phyloP scores from a whole-genome alignment of 371 early-diverging fungal species.

The Mucor irregularis region DNA sequence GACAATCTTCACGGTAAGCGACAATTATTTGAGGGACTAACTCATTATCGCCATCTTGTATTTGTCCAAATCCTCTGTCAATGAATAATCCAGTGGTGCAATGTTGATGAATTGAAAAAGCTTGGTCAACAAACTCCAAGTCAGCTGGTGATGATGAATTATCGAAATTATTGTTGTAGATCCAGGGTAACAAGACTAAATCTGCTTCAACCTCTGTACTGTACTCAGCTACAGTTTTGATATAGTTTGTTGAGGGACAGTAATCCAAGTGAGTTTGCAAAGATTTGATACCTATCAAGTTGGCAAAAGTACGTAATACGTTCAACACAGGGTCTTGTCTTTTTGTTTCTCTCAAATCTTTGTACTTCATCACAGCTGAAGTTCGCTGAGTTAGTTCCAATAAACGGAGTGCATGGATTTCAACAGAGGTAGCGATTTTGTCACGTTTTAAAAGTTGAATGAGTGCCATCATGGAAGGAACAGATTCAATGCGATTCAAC shows the following conservation, averaged over 20 bases:
- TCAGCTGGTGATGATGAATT: constrained; percentile 7
- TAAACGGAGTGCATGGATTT: constrained; percentile 63
- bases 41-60: constrained; percentile 7
- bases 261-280: constrained; percentile 34
- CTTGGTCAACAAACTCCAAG: constrained; percentile 19
- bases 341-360: constrained; percentile 58
- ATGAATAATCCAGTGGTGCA: constrained; percentile 58
- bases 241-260: constrained; percentile 17
- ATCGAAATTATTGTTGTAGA: background rate
- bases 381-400: constrained; percentile 72
- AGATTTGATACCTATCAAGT: constrained; percentile 53
- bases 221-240: constrained; percentile 22
- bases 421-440: background rate
- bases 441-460: constrained; percentile 54
- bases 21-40: constrained; percentile 30
- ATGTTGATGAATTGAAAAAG: constrained; percentile 13
- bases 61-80: constrained; percentile 69
- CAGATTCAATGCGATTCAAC: constrained; percentile 64
- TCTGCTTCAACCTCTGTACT: constrained; percentile 23
- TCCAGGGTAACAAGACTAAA: constrained; percentile 32
- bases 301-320: constrained; percentile 75
- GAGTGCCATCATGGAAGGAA: constrained; percentile 77
- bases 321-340: constrained; percentile 70
- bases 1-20: constrained; percentile 15
- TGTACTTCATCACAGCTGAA: constrained; percentile 71